Conservation (phyloP, 768 basidiomycete genomes). For the Tulasnella calospora region DNA sequence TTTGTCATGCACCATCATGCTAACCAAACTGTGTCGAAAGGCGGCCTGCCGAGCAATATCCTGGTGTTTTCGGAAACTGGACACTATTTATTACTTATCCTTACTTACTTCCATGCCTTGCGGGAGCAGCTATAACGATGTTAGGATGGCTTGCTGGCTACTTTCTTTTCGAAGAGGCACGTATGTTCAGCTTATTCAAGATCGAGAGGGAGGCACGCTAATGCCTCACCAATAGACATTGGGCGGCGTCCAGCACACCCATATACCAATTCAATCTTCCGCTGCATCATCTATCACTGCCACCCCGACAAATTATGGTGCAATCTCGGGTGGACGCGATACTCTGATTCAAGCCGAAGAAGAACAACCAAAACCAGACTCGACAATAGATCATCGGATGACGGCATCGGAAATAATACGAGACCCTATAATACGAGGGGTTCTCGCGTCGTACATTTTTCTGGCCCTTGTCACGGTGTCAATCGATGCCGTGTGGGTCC, state of each 20-base stretch:
- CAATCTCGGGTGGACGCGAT: too few species aligned
- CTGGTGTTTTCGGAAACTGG: conserved; percentile 21
- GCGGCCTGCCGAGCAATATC: conserved; percentile 12
- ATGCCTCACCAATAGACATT: too few species aligned
- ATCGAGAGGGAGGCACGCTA: too few species aligned
- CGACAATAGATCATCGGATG: neutral
- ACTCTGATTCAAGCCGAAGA: too few species aligned
- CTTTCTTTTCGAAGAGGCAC: conserved; percentile 11
- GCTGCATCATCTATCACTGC: too few species aligned
- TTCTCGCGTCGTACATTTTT: conserved; percentile 27
- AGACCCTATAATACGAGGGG: conserved; percentile 22
- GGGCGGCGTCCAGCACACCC: too few species aligned
- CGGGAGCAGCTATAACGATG: conserved; percentile 12
- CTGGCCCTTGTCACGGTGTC: conserved; percentile 26
- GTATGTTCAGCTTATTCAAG: neutral
- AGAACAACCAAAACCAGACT: neutral
- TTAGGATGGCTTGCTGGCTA: conserved; percentile 16
- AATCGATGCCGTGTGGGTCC: conserved; percentile 26
- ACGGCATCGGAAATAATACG: conserved; percentile 20
- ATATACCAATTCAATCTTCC: too few species aligned
- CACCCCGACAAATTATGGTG: too few species aligned
- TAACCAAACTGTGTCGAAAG: neutral
- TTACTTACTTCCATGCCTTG: conserved; percentile 14
- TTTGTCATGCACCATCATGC: neutral
- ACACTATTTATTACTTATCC: conserved; percentile 9